Percentiles rank a stretch among this genome's conserved stretches.
Evolutionary conservation across 2,329 filamentous ascomycete species (phyloP).

Genomic region (Alternaria infectoria): DNA sequence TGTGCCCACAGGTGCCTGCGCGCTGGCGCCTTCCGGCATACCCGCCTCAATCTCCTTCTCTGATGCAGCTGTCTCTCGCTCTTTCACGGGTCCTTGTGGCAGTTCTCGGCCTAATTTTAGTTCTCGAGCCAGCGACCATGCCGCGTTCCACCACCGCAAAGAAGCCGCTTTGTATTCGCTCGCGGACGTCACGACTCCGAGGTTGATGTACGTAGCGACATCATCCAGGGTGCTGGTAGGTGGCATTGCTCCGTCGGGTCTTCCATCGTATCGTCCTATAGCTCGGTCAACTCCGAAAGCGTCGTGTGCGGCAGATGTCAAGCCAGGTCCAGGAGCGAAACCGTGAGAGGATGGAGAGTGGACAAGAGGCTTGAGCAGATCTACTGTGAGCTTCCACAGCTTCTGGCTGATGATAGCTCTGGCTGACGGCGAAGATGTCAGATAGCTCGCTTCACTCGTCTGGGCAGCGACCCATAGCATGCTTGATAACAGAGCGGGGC

Average conservation of each 20-base stretch:
- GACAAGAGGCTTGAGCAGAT: conserved; percentile 84
- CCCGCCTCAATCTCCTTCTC: conserved; percentile 47
- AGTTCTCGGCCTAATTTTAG: conserved; percentile 87
- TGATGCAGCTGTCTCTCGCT: conserved; percentile 39
- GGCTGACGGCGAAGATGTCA: conserved; percentile 82
- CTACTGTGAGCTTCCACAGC: conserved; percentile 82
- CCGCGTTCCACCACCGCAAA: conserved; percentile 91
- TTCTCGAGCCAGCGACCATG: conserved; percentile 87
- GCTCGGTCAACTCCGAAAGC: conserved; percentile 76
- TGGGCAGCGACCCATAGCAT: conserved; percentile 97
- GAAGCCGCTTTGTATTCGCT: conserved; percentile 86
- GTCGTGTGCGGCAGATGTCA: conserved; percentile 78
- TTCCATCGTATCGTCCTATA: conserved; percentile 56
- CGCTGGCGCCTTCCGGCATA: conserved; percentile 36
- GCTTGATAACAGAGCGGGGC: conserved; percentile 83
- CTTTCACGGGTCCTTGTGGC: conserved; percentile 61
- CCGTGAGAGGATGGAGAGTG: conserved; percentile 69
- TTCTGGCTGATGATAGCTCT: conserved; percentile 86
- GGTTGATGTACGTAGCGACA: conserved; percentile 86
- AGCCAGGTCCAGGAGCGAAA: conserved; percentile 59
- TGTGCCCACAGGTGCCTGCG: conserved; percentile 33
- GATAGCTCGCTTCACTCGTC: conserved; percentile 83
- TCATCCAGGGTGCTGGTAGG: conserved; percentile 78
- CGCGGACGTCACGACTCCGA: conserved; percentile 88
- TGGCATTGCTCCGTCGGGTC: conserved; percentile 54